Base-by-base conservation (phyloP, 805 yeast genomes). In the Ogataea trehaloabstinens region DNA sequence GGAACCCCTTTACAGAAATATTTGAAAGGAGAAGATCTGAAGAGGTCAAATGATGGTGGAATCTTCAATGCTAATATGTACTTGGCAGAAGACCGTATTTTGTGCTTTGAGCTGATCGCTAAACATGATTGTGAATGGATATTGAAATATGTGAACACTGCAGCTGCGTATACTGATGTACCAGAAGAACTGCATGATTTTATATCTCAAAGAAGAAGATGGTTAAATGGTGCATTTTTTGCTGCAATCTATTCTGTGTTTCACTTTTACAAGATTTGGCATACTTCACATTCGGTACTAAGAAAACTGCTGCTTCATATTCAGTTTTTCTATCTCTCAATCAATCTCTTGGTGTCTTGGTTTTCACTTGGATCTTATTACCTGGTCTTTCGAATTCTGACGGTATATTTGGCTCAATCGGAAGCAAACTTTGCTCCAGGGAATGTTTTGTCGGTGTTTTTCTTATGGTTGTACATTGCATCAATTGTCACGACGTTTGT, bases 221-320 rank as follows among this genome's bases (percentile, higher is more conserved):
- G 98, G 98, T 74, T 91, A 49, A 91, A 91, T 60, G 98, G 98
- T 39, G 89, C 98, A 0, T 85, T 93, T 55, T 91, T 93, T 66
- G 97, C 98, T 0, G 93, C 95, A 6, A 72, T 89, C 41, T 91
- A 93, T 58, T 80, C 97, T 0, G 74, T 87, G 40, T 75, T 80
- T 42, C 95, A 90, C 61, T 80, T 82, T 60, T 76, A 76, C 48
- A 76, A 78, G 46, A 74, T 93, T 33, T 85, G 95, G 90, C 59
- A 70, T 2, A 82, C 95, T 13, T 80, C 82, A 16, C 99, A 91
- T 62, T 73, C 82, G 6, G 45, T 76, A 17, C 51, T 64, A 2
- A 73, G 97, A 46, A 88, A 88, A 54, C 49, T 88, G 25, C 67
- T 82, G 55, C 64, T 91, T 33, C 86, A 80, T 43, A 55, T 91